A percentile compares a stretch with the other conserved stretches of the same genome.
phyloP scores from a whole-genome alignment of 2,329 filamentous ascomycete species.

The Neofusicoccum ribis region DNA sequence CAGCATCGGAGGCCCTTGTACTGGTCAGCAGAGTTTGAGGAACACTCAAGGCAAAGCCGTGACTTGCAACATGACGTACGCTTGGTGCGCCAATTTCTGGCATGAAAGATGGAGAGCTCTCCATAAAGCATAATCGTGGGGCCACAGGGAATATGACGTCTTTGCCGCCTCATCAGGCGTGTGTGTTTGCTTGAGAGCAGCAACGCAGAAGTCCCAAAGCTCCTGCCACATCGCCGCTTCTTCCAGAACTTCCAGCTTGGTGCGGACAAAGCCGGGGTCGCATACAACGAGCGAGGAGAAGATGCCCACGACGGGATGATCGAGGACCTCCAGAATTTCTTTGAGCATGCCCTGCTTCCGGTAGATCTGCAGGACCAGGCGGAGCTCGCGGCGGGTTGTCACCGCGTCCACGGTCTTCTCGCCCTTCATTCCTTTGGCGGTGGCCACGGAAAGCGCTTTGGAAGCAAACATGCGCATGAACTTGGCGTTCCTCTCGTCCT shows the following conservation, averaged over 20 bases:
- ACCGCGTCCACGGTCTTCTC: slow-evolving; percentile 17
- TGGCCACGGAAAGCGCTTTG: slow-evolving; percentile 4
- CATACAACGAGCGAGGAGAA: slow-evolving; percentile 18
- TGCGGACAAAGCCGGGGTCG: slow-evolving; percentile 16
- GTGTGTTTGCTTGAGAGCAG: slow-evolving; percentile 5
- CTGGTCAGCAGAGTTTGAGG: not conserved
- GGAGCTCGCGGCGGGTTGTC: slow-evolving; percentile 18
- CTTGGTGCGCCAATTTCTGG: not conserved
- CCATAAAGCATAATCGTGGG: slow-evolving; percentile 11
- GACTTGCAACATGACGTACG: not conserved
- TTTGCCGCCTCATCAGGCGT: slow-evolving; percentile 5
- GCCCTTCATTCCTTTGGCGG: slow-evolving; percentile 16
- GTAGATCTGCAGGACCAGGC: slow-evolving; percentile 18
- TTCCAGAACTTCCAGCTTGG: slow-evolving; percentile 16
- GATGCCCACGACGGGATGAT: slow-evolving; percentile 6
- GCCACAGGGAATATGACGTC: slow-evolving; percentile 13
- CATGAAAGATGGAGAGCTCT: slow-evolving; percentile 4
- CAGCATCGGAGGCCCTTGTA: slow-evolving; percentile 3
- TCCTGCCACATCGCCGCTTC: slow-evolving; percentile 15
- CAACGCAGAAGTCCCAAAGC: slow-evolving; percentile 18
- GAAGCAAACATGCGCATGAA: slow-evolving; percentile 14
- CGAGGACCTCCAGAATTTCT: slow-evolving; percentile 15
- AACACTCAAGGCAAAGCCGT: not conserved
- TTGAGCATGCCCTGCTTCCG: slow-evolving; percentile 15
- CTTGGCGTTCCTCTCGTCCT: slow-evolving; percentile 11